These are phyloP conservation scores for Pleurotus sapidus DNA, from an alignment of 768 basidiomycete genomes.

Conservation along the genomic window DNA sequence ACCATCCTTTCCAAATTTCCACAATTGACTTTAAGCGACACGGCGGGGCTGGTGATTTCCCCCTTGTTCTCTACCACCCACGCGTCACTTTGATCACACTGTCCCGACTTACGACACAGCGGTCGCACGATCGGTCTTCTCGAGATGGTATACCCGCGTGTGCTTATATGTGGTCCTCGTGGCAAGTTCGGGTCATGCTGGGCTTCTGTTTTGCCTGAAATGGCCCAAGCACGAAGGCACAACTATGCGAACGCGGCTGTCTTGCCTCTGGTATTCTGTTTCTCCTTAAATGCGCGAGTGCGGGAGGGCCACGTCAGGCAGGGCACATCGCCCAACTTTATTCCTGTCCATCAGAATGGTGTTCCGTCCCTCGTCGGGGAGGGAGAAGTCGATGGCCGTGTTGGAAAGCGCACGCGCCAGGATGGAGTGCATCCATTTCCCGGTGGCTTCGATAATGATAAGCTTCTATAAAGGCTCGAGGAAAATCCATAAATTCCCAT, in stretches of 20 bases:
- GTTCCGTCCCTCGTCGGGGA: neutral
- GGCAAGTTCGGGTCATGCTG: neutral
- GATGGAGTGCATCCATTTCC: neutral
- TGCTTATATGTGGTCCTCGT: constrained; percentile 3
- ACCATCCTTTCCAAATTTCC: too few relatives aligned
- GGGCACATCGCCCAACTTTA: neutral
- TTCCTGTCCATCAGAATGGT: neutral
- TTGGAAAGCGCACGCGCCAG: neutral
- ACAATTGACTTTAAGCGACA: too few relatives aligned
- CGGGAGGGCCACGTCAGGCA: neutral
- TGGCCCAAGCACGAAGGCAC: too few relatives aligned
- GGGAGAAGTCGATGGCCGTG: neutral
- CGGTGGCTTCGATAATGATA: neutral
- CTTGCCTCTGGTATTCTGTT: constrained; percentile 1
- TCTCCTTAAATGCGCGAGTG: neutral
- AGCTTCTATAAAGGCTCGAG: neutral
- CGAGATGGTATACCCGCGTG: neutral
- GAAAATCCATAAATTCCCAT: too few relatives aligned
- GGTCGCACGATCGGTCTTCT: constrained; percentile 9
- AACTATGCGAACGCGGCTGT: neutral
- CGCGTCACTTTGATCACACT: neutral
- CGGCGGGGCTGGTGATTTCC: neutral
- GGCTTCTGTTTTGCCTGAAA: neutral
- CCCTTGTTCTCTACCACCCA: neutral
- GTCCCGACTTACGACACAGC: neutral